Base-by-base conservation (phyloP, 257 asterid genomes). In the Lycium ferocissimum region DNA sequence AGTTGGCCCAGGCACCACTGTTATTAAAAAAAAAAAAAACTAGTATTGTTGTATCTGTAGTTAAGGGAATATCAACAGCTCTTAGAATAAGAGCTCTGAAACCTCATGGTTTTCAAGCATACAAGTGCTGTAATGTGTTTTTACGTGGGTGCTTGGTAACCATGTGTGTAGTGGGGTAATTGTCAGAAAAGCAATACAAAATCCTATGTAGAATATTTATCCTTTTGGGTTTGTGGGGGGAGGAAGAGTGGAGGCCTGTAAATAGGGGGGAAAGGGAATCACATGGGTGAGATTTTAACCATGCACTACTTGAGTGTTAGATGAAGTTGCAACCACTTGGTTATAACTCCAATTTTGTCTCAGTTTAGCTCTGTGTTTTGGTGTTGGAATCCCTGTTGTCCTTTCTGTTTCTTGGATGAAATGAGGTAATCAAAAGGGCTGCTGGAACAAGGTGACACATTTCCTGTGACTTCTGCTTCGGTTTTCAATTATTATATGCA, bases 361-460 rank as follows among this genome's bases (percentile, higher is more conserved):
- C 22, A 7, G 81, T 76, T 76, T 53, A 22, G 62, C 58, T 76
- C 3, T 76, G 81, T 51, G 81, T 26, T 75, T 49, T 76, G 43
- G 45, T 51, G 40, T 75, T 75, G 45, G 81, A 75, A 26, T 49
- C 22, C 4, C 4, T 76, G 58, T 76, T 3, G 5, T 76, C 45
- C 22, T 26, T 75, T 76, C 38, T 75, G 43, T 47, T 47, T 75
- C 81, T 76, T 49, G 62, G 43, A 49, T 22, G 13, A 49, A 20
- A 26, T 22, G 45, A 76, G 63, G 82, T 49, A 51, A 53, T 51
- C 13, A 76, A 71, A 71, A 14, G 82, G n/a, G 82, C 47, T 73
- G 38, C n/a, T 2, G 81, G 35, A 73, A 73, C 40, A 12, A 73
- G n/a, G 59, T 11, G 11, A 45, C 11, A 6, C 40, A 5, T 43